These are phyloP conservation scores for Phytopythium vexans DNA, from an alignment of 352 stramenopile genomes.

Conservation along the genomic window DNA sequence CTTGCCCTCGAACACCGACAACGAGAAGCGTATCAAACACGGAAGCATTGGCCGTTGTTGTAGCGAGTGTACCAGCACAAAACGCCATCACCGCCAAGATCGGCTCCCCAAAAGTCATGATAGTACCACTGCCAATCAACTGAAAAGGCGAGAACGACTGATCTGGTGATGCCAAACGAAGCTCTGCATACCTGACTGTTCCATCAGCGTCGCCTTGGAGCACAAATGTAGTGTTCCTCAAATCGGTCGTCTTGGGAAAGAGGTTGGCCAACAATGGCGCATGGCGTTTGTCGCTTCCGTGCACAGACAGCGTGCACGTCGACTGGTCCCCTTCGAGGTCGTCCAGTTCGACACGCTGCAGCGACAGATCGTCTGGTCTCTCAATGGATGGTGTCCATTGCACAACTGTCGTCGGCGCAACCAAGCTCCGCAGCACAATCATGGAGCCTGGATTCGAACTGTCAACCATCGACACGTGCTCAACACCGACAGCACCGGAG, in stretches of 20 bases:
- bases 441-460: slow-evolving; percentile 4
- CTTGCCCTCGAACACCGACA: slow-evolving; percentile 13
- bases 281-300: slow-evolving; percentile 8
- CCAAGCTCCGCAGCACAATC: slow-evolving; percentile 41
- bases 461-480: slow-evolving; percentile 8
- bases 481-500: slow-evolving; percentile 32
- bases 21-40: slow-evolving; percentile 20
- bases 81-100: slow-evolving; percentile 35
- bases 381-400: neutral
- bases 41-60: neutral
- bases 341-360: slow-evolving; percentile 30
- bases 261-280: slow-evolving; percentile 23
- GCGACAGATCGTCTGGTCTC: slow-evolving; percentile 1
- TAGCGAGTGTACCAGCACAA: neutral
- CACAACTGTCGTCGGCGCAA: slow-evolving; percentile 41
- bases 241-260: slow-evolving; percentile 12
- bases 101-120: slow-evolving; percentile 22
- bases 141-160: neutral
- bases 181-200: slow-evolving; percentile 31
- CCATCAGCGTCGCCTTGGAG: slow-evolving; percentile 67
- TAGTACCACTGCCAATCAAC: slow-evolving; percentile 12
- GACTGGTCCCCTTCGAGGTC: slow-evolving; percentile 68
- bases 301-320: slow-evolving; percentile 29
- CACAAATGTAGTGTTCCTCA: slow-evolving; percentile 16
- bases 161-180: slow-evolving; percentile 1